Evolutionary conservation across 2,329 filamentous ascomycete genomes (phyloP).

Genomic region (Ceratocystis eucalypticola): DNA sequence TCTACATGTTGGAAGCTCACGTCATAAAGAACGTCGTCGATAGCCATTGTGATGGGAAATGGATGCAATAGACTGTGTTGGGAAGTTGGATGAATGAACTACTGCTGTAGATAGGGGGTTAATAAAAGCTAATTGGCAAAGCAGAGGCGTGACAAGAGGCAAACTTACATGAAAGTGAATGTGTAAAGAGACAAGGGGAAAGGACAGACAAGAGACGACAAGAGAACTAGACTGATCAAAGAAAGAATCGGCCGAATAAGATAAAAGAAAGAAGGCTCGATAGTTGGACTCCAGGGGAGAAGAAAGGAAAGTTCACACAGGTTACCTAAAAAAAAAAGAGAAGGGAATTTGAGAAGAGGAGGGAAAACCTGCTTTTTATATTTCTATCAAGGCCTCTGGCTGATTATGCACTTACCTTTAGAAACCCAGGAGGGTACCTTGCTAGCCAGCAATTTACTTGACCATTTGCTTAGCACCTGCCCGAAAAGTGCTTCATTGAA

Average conservation of each 20-base stretch:
- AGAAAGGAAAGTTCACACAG: conserved; percentile 4
- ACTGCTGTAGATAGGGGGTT: too few species aligned
- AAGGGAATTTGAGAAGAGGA: background rate
- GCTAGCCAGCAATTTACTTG: background rate
- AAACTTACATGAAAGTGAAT: conserved; percentile 5
- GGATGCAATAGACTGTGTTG: too few species aligned
- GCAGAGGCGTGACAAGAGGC: background rate
- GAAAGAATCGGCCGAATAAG: background rate
- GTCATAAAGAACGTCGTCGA: conserved; percentile 9
- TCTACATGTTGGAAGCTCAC: conserved; percentile 2
- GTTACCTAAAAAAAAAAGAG: background rate
- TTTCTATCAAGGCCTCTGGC: background rate
- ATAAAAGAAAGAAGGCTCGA: background rate
- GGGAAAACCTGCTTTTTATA: background rate
- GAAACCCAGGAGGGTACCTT: background rate
- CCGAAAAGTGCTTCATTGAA: background rate
- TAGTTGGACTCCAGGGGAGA: background rate
- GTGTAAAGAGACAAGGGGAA: background rate
- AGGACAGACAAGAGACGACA: background rate
- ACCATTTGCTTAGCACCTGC: background rate
- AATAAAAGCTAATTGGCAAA: background rate
- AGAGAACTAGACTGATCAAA: background rate
- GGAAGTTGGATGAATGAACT: too few species aligned
- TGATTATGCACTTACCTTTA: conserved; percentile 1
- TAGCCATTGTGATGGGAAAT: conserved; percentile 2